Base-by-base conservation (phyloP, 2,329 filamentous ascomycete genomes). In the Penicillium thymicola region DNA sequence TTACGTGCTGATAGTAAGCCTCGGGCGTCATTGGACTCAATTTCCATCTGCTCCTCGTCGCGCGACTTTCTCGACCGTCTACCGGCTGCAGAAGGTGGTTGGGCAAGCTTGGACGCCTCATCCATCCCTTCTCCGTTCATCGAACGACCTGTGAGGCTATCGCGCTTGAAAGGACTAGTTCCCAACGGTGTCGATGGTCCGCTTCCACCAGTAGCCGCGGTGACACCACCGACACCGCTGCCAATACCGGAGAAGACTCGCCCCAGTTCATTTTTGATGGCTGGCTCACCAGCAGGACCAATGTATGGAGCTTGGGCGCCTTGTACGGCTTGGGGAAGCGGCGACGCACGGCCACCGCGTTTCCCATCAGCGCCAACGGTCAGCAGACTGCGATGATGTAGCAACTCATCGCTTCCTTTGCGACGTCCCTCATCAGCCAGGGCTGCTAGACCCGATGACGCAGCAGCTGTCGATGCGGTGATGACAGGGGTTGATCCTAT, bases 181-280 rank as follows among this genome's bases (percentile, higher is more conserved):
- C 76, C 74, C 52, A 81, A 78, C 13, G 83, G 84, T 8, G 83
- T 86, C 2, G 80, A 77, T 11, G 76, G 77, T 16, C 79, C 79
- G 61, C 80, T 81, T n/a, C 73, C 77, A 36, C 77, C 75, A 34
- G 79, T 75, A 14, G 75, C 74, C 42, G 76, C 76, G 21, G 79
- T 80, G 28, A 76, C 75, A 60, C 80, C 81, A 30, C 84, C 84
- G 18, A 87, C 79, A 36, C 86, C 86, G 71, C 85, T 87, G 16
- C 86, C 92, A 63, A 97, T 91, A n/a, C 93, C 93, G 18, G 90
- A 91, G 75, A 96, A 97, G 82, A 97, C 96, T 60, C 91, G 87
- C 28, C 92, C 92, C 71, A 97, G 92, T 71, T 97, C 93, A 70
- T 87, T 95, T 79, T 97, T 96, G 69, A 97, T 96, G 42, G 89